Base-by-base conservation (phyloP, 768 basidiomycete species). In the Kwoniella bestiolae region DNA sequence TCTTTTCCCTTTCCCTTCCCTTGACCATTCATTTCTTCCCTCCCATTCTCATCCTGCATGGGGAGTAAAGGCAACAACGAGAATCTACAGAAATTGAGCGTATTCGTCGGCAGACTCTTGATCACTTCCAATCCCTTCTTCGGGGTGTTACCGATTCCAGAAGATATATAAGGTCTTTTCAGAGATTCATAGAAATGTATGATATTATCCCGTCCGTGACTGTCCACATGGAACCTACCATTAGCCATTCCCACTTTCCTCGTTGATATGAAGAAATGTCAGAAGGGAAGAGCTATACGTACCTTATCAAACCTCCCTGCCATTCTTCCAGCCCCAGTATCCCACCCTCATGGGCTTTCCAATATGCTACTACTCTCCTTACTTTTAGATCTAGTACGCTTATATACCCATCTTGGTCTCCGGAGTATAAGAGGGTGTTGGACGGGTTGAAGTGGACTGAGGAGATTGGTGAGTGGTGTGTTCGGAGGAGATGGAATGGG, bases 81-180 rank as follows among this genome's bases (percentile, higher is more conserved):
- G 80, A 96, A 94, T 2, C 90, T 87, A 81, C 95, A 98, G 79
- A 90, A 97, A 75, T 95, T 96, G 60, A 98, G 84, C 1, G 95
- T 89, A 76, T 99, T 99, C 65, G 94, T 88, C 73, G 93, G 91
- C 79, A 98, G 82, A 0, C 90, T 89, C 71, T 88, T 89, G 11
- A 82, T 77, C 3, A 91, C 78, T 6, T 62, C 21, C 38, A 50
- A 35, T 14, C 61, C 61, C 2, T 26, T 55, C 46, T 46, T 29
- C 47, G 31, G 63, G 64, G 34, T 38, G 16, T 29, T 38, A 29
- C 35, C 35, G 12, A 60, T 21, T 11, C 61, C 53, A 12, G 51
- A 63, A 14, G 56, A 60, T 6, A 63, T 58, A 61, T 58, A 56
- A n/a, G 56, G 61, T 35, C n/a, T 58, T 31, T 56, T 52, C 6